Evolutionary conservation across 2,329 filamentous ascomycete species (phyloP).

Genomic region (Tolypocladium tundrense): DNA sequence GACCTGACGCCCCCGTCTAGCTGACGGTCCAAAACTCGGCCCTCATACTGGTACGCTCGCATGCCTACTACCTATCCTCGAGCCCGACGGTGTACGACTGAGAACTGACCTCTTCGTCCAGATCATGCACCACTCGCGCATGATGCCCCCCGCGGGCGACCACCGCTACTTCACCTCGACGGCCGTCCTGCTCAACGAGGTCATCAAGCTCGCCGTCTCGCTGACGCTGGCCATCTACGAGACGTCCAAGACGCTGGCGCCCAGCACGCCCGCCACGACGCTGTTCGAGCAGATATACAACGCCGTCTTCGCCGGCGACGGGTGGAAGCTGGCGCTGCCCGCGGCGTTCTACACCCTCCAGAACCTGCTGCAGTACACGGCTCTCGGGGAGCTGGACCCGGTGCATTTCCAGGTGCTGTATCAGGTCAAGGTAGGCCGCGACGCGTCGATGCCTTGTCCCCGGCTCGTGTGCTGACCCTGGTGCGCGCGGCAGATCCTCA

Average conservation of each 20-base stretch:
- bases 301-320: slow-evolving; percentile 77
- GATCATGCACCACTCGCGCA: slow-evolving; percentile 90
- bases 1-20: slow-evolving; percentile 29
- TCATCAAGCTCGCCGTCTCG: slow-evolving; percentile 80
- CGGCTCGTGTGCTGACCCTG: not conserved
- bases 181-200: slow-evolving; percentile 85
- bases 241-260: slow-evolving; percentile 64
- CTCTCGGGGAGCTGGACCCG: slow-evolving; percentile 81
- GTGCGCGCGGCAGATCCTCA: slow-evolving; percentile 53
- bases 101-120: slow-evolving; percentile 20
- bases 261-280: slow-evolving; percentile 69
- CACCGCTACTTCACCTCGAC: slow-evolving; percentile 91
- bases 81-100: not conserved
- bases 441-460: not conserved
- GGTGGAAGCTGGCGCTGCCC: slow-evolving; percentile 89
- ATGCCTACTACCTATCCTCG: not conserved
- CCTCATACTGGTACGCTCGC: slow-evolving; percentile 52
- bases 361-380: slow-evolving; percentile 89
- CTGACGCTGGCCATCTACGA: slow-evolving; percentile 83
- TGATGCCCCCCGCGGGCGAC: slow-evolving; percentile 77
- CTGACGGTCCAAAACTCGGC: slow-evolving; percentile 67
- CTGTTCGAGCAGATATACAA: slow-evolving; percentile 72
- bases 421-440: slow-evolving; percentile 63
- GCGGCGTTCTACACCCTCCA: slow-evolving; percentile 83
- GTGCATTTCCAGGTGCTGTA: slow-evolving; percentile 91